These are phyloP conservation scores for Salvia sclarea DNA, from an alignment of 305 asterid species.

Conservation along the genomic window DNA sequence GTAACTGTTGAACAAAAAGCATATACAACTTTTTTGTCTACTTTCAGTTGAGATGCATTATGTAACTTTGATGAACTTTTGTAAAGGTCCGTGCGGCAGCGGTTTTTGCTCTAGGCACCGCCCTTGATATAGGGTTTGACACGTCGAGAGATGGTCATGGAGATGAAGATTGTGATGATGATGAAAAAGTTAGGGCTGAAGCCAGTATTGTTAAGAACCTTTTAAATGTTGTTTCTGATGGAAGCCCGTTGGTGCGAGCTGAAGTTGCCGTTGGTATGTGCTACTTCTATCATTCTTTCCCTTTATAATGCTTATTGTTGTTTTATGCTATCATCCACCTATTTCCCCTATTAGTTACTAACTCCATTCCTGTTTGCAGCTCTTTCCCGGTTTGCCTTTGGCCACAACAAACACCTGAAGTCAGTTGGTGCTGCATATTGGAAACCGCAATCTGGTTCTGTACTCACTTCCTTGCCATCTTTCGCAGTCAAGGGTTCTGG, in stretches of 20 bases:
- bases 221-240: conserved; percentile 82
- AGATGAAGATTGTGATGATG: conserved; percentile 86
- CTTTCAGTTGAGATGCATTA: conserved; percentile 13
- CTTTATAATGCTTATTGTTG: conserved; percentile 7
- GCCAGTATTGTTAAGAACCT: conserved; percentile 72
- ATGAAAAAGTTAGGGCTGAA: conserved; percentile 86
- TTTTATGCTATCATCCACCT: not conserved
- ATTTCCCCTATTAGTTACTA: conserved; percentile 10
- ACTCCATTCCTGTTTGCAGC: conserved; percentile 56
- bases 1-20: not conserved
- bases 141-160: conserved; percentile 77
- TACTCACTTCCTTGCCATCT: conserved; percentile 83
- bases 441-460: conserved; percentile 79
- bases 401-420: conserved; percentile 88
- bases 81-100: conserved; percentile 95
- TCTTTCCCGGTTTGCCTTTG: conserved; percentile 94
- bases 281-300: conserved; percentile 19
- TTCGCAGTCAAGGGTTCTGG: conserved; percentile 70
- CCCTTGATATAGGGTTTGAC: conserved; percentile 82
- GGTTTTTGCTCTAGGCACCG: conserved; percentile 88
- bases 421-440: conserved; percentile 87
- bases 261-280: conserved; percentile 96
- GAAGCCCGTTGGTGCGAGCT: conserved; percentile 96
- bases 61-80: conserved; percentile 30
- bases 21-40: not conserved